Evolutionary conservation across 176 grass and related monocot genomes (phyloP), one percentile per base, ranked within the genome.

Genomic region (Triticum turgidum): DNA sequence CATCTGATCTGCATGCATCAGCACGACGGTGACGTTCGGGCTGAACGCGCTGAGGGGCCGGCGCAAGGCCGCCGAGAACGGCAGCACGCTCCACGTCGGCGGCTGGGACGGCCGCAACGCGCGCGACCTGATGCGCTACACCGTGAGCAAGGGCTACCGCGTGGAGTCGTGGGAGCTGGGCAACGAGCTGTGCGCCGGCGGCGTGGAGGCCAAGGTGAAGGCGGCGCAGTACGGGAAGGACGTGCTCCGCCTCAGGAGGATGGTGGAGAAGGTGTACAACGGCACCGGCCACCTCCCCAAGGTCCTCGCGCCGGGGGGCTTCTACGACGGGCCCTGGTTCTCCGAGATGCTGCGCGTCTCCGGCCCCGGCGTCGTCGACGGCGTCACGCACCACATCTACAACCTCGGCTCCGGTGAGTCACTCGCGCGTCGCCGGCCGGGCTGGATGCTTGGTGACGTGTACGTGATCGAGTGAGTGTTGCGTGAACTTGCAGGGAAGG

Each of bases 141-240:
- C 80, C 45, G 39, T 91, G 61, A 33, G 7, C 25, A 88, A 91
- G 80, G 86, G 89, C 13, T 89, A 91, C 58, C 73, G 86, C 69
- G 71, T 91, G 8, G 86, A 91, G 2, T 94, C 92, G 32, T 94
- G 92, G 92, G 92, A 94, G 79, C 82, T 83, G 86, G 92, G 89
- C 73, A 94, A 94, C 87, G 92, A 94, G 75, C 89, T 94, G 7
- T 76, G 66, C 72, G 92, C 83, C 67, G 27, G 51, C 37, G 92
- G 92, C 47, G 65, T 89, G 61, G 38, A 79, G 59, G 83, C 89
- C 70, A 94, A 83, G 69, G 86, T 94, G 21, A 64, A 71, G 33
- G 89, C 86, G 24, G 80, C 65, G 41, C 89, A 76, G 54, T 94
- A 91, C 37, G 86, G 65, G 27, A 39, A 76, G n/a, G 89, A 94